phyloP scores from a whole-genome alignment of 345 rosid genomes.

The Sapria himalayana region DNA sequence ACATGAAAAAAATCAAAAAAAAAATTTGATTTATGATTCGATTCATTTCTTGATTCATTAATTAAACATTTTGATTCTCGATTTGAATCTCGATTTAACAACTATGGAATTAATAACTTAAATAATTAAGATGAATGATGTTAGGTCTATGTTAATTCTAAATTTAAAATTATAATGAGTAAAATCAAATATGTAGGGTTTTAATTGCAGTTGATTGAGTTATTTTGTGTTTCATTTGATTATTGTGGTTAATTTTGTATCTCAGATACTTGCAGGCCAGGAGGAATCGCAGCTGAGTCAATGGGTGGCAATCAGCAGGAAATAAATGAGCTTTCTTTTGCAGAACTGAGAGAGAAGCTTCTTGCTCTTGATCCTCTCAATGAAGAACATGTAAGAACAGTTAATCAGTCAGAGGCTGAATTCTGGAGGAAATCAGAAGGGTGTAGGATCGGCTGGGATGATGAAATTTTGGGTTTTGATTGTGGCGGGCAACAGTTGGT shows the following conservation, averaged over 20 bases:
- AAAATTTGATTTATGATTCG: no score
- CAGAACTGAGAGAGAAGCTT: conserved; percentile 81
- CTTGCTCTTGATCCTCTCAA: conserved; percentile 86
- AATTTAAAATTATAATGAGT: no score
- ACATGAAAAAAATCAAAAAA: no score
- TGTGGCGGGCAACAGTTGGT: conserved; percentile 99
- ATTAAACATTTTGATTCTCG: no score
- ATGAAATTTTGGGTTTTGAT: conserved; percentile 92
- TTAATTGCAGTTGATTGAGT: background rate
- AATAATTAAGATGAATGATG: no score
- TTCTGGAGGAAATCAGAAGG: conserved; percentile 96
- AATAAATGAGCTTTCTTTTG: conserved; percentile 52
- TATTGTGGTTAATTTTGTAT: background rate
- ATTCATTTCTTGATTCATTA: no score
- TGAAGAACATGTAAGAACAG: conserved; percentile 51
- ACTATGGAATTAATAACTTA: no score
- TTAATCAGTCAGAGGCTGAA: conserved; percentile 84
- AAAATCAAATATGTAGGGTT: background rate
- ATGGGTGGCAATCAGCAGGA: conserved; percentile 23
- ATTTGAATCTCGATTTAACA: no score
- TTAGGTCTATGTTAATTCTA: no score
- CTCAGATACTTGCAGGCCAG: conserved; percentile 26
- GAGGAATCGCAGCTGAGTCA: conserved; percentile 22
- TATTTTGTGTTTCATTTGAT: background rate
- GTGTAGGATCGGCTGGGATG: conserved; percentile 89